Base-by-base conservation (phyloP, 495 filamentous ascomycete genomes). In the Entonaema liquescens region DNA sequence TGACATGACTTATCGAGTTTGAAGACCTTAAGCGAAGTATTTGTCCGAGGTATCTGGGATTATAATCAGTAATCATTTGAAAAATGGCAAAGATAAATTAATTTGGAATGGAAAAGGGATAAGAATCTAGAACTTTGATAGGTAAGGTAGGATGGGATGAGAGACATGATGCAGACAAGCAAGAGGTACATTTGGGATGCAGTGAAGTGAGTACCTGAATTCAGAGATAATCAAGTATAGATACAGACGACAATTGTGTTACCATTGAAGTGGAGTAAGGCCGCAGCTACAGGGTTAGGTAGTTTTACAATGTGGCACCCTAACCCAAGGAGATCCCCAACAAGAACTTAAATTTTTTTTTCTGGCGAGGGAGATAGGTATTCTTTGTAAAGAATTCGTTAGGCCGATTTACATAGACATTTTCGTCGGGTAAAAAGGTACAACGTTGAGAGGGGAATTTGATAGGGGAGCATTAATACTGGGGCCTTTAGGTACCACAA, bases 261-360 rank as follows among this genome's bases (percentile, higher is more conserved):
- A 13, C 15, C 49, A 57, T 19, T 57, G 12, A 26, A 62, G 44
- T 58, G 60, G 65, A 35, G 28, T 29, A 59, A 36, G 44, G 55
- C 28, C 23, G 28, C 11, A 68, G 65, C 50, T 66, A 69, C 72
- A 67, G 55, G 61, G 49, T 68, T 65, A 63, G 72, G 65, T 59
- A 71, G 75, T 68, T 74, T 68, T 67, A 59, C 63, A 59, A 67
- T 60, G 74, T 74, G 68, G 62, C 68, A 70, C 49, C 68, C 68
- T 67, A 74, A 62, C 59, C 68, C 59, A 63, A 38, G 65, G 65
- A 65, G 67, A 77, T 75, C 72, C 74, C 74, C 74, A 77, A 77
- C 74, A 77, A 77, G 72, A 77, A 70, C 49, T 70, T 74, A 73
- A 67, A 67, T 71, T 65, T 62, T 62, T 62, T 62, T 76, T 66